Percentiles rank a stretch among this genome's conserved stretches.
phyloP scores from a whole-genome alignment of 2,329 filamentous ascomycete genomes.

The Phialocephala subalpina region DNA sequence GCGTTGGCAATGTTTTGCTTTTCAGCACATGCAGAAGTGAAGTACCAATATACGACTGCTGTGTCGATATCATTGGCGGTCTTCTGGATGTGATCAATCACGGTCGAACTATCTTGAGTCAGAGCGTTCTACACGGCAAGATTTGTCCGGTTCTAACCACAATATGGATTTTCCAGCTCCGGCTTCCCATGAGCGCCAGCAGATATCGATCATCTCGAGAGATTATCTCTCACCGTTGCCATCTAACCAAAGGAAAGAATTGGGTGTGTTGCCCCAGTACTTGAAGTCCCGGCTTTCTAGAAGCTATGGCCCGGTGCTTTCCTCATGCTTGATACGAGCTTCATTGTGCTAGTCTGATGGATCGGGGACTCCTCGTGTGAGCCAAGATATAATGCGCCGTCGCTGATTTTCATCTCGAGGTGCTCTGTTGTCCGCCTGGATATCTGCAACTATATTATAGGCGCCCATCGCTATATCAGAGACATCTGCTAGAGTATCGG shows the following conservation, averaged over 20 bases:
- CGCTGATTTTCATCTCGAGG: not conserved
- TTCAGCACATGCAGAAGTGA: not conserved
- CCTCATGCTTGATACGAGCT: conserved; percentile 21
- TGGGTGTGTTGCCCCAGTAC: conserved; percentile 3
- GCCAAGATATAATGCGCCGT: not conserved
- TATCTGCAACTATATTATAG: not conserved
- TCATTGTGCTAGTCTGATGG: conserved; percentile 28
- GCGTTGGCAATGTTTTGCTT: conserved; percentile 14
- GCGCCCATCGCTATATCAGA: too few species aligned
- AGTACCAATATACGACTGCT: not conserved
- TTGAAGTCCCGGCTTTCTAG: conserved; percentile 16
- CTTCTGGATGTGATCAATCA: not conserved
- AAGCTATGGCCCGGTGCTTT: conserved; percentile 29
- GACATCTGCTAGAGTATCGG: too few species aligned
- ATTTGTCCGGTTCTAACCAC: not conserved
- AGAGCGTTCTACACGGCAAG: not conserved
- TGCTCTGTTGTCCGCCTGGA: not conserved
- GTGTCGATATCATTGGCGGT: not conserved
- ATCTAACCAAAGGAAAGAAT: not conserved
- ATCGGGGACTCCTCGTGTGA: conserved; percentile 4
- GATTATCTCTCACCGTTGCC: not conserved
- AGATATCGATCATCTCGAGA: not conserved
- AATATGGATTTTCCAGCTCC: not conserved
- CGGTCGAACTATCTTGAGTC: not conserved
- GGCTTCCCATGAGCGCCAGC: not conserved